Evolutionary conservation across 2,329 filamentous ascomycete species (phyloP), one percentile per base, ranked within the genome.

Genomic region (Monosporascus ibericus): DNA sequence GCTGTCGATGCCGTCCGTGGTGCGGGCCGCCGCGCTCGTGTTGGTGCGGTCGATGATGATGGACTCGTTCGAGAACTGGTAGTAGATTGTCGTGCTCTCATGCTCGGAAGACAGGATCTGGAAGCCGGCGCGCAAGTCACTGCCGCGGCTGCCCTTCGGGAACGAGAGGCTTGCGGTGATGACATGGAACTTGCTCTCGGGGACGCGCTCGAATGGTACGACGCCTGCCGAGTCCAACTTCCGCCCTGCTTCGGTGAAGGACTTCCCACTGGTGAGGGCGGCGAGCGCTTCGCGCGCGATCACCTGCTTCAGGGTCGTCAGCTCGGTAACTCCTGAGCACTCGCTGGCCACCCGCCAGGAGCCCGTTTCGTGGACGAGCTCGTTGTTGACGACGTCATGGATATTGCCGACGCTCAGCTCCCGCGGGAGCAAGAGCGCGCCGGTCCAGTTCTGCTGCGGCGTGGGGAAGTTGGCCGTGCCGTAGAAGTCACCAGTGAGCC

Each of bases 31-130:
- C 9, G 72, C 72, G 44, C 71, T 73, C 3, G 71, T 67, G 38
- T 71, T 71, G 34, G 63, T 67, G 5, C 72, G 69, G 49, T 75
- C 72, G 20, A 75, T 61, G 36, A 73, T 62, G 42, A 75, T 54
- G 20, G 67, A 69, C 57, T 75, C 72, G 56, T 74, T 73, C 3
- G 68, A 70, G 58, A 75, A 73, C 48, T 75, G 71, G 57, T 75
- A 75, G 59, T 73, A 74, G 39, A 75, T 68, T 11, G 63, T 67
- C 5, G 73, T 75, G 11, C 64, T 66, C 57, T 75, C 72, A 24
- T 68, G 57, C 3, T 69, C 59, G 5, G 71, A 72, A 2, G 68
- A 65, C 3, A 75, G 58, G 42, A 75, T 72, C 47, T 69, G 65
- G 53, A 75, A 70, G 15, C 73, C 73, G 18, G 69, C 71, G 54